Evolutionary conservation across 331 rosid genomes (phyloP).

Genomic region (Acacia concinna): DNA sequence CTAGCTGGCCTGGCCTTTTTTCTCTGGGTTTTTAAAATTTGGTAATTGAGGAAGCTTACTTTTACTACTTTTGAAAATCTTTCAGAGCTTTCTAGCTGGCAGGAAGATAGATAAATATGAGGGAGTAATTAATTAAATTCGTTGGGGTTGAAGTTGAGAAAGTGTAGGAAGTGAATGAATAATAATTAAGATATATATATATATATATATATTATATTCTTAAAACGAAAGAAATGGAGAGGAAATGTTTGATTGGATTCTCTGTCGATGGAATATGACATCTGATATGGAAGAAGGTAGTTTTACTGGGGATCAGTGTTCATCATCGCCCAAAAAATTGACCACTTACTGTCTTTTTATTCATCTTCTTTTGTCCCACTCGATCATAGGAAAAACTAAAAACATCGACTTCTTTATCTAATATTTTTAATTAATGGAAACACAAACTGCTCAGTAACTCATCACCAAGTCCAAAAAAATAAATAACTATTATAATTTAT

Average conservation of each 20-base stretch:
- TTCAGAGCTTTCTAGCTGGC: no score
- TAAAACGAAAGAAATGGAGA: neutral
- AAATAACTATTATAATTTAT: neutral
- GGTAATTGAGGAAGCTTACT: neutral
- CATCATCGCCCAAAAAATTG: neutral
- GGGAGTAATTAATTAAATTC: neutral
- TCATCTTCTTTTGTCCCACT: neutral
- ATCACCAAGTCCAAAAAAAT: neutral
- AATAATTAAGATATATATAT: no score
- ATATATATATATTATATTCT: no score
- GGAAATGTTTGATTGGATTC: constrained; percentile 30
- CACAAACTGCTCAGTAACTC: neutral
- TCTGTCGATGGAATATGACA: constrained; percentile 34
- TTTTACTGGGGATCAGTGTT: constrained; percentile 44
- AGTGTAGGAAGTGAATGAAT: neutral
- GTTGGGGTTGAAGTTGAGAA: neutral
- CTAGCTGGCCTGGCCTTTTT: neutral
- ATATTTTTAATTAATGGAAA: neutral
- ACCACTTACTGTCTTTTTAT: neutral
- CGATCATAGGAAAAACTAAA: neutral
- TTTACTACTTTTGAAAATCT: neutral
- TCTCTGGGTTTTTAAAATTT: neutral
- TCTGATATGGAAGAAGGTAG: constrained; percentile 31
- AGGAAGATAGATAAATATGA: neutral
- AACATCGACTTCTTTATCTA: neutral